Percentiles rank a stretch among this genome's conserved stretches.
phyloP scores from a whole-genome alignment of 140 eudicot genomes.

The Stevia rebaudiana region DNA sequence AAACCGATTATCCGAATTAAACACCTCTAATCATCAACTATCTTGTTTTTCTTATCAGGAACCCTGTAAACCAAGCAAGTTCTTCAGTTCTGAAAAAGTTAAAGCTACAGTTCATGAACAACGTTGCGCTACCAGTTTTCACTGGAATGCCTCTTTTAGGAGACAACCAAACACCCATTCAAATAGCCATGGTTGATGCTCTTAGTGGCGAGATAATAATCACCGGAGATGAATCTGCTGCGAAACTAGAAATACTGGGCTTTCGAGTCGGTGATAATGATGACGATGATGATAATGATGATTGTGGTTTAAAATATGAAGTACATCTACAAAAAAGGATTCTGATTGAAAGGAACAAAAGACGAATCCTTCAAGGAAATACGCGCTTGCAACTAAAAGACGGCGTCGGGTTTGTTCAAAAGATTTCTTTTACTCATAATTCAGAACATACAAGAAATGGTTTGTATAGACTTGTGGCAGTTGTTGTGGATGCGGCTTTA shows the following conservation, averaged over 20 bases:
- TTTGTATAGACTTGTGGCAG: conserved; percentile 36
- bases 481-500: conserved; percentile 26
- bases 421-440: conserved; percentile 32
- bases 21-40: neutral
- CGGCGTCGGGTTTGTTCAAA: conserved; percentile 32
- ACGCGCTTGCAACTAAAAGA: conserved; percentile 37
- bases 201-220: conserved; percentile 30
- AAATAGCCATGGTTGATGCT: conserved; percentile 45
- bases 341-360: conserved; percentile 34
- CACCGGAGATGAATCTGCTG: conserved; percentile 43
- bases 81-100: conserved; percentile 17
- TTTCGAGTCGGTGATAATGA: conserved; percentile 38
- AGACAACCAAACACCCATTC: conserved; percentile 21
- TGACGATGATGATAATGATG: conserved; percentile 18
- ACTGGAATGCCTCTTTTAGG: conserved; percentile 46
- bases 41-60: conserved; percentile 24
- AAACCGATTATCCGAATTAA: neutral
- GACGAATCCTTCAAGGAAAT: conserved; percentile 41
- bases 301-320: conserved; percentile 31
- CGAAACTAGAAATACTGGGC: conserved; percentile 41
- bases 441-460: conserved; percentile 30
- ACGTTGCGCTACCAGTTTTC: conserved; percentile 21
- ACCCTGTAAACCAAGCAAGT: neutral
- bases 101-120: conserved; percentile 36
- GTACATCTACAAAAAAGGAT: conserved; percentile 28